phyloP scores from a whole-genome alignment of 495 filamentous ascomycete genomes.

The Trichodelitschia bisporula region DNA sequence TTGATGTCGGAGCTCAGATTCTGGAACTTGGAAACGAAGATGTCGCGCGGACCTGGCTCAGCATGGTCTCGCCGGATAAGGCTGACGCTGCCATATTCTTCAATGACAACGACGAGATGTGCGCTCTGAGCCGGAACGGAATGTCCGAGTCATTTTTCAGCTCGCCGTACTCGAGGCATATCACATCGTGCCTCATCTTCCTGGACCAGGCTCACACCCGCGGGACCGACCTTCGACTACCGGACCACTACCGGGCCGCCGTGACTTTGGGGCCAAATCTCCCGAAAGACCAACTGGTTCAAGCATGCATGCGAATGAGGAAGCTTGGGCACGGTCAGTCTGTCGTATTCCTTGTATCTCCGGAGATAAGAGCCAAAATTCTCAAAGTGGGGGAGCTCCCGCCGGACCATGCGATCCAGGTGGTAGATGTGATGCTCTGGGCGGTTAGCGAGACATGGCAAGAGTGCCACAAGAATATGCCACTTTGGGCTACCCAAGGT shows the following conservation, averaged over 20 bases:
- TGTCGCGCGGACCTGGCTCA: background rate
- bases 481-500: constrained; percentile 37
- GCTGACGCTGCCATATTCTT: constrained; percentile 24
- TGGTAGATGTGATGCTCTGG: constrained; percentile 32
- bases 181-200: constrained; percentile 42
- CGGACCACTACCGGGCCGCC: constrained; percentile 30
- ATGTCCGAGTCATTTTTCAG: constrained; percentile 23
- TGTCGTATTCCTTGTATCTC: constrained; percentile 19
- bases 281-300: constrained; percentile 48
- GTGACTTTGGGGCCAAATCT: constrained; percentile 43
- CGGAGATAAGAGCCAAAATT: constrained; percentile 21
- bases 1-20: background rate
- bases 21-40: background rate
- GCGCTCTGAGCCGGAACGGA: constrained; percentile 23
- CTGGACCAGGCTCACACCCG: constrained; percentile 56
- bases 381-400: too few species aligned
- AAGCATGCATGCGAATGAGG: constrained; percentile 29
- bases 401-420: constrained; percentile 13
- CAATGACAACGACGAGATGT: constrained; percentile 19
- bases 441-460: constrained; percentile 29
- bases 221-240: constrained; percentile 47
- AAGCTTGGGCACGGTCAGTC: constrained; percentile 14
- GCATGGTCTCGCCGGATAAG: constrained; percentile 7
- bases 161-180: constrained; percentile 33
- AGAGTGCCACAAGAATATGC: constrained; percentile 22